Evolutionary conservation across 495 filamentous ascomycete species (phyloP), one percentile per base, ranked within the genome.

Genomic region (Parathielavia hyrcaniae): DNA sequence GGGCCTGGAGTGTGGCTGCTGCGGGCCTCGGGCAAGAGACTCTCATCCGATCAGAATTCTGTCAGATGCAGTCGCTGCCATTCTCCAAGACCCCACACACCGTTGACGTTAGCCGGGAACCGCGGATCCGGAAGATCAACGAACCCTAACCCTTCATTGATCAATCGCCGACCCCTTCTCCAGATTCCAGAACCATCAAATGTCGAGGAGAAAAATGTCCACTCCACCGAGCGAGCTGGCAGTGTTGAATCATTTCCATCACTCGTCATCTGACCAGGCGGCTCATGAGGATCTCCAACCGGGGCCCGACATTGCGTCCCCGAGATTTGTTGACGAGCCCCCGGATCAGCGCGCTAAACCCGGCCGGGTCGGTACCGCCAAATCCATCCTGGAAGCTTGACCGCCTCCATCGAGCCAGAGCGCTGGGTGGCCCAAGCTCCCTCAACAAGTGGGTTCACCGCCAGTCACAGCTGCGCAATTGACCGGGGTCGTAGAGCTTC

Each of bases 341-440:
- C n/a, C 16, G 50, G 20, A 13, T n/a, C 26, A 6, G 45, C 61
- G 45, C 61, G 58, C 64, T 64, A 64, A 41, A 34, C 61, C 35
- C 8, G n/a, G 57, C 38, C 39, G 48, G 61, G 45, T 30, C 40
- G 36, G 19, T 46, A 35, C 10, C 12, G 59, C 56, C 56, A 59
- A n/a, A n/a, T n/a, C n/a, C n/a, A n/a, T n/a, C n/a, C n/a, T n/a
- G n/a, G n/a, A n/a, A 52, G 23, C 48, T 56, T 65, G 63, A 65
- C 64, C 64, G 56, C 62, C 57, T 62, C 55, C 57, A 58, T 22
- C 39, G 17, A 20, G 60, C 40, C 57, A 60, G 60, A 48, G 55
- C 38, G 10, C 39, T 20, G 36, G 9, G 20, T 58, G 62, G 62
- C 65, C 65, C 65, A 65, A 67, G 65, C 65, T 67, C 65, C 62